Evolutionary conservation across 306 rosid species (phyloP), one percentile per base, ranked within the genome.

Genomic region (Castanea mollissima): DNA sequence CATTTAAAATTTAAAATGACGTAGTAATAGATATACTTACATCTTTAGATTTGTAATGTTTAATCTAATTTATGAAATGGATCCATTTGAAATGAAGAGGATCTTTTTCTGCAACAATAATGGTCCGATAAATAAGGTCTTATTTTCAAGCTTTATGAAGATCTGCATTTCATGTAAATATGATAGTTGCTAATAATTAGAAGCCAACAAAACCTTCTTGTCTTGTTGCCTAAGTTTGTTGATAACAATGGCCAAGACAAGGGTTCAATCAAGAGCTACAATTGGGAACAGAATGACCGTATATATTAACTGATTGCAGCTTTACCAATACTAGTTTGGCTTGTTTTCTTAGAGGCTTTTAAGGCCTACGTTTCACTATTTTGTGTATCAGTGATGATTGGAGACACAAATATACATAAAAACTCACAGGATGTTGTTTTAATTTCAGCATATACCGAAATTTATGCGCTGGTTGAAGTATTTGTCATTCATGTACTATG

Each of bases 381-480:
- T 49, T 49, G 54, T 49, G 54, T 49, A 2, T 49, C 15, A 49
- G 15, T 12, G 54, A 12, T 49, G 54, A 59, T 31, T 64, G 41
- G 20, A 32, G 70, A 64, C 41, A 0, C 70, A 10, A 49, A 49
- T 49, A 31, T 31, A 31, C 46, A 31, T 6, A 64, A 64, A 10
- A 25, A 35, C 60, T 79, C 4, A 55, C 49, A 55, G 12, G 56
- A 20, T 64, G 62, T 69, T 57, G 62, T 59, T 64, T 65, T 54
- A 70, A 21, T 78, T 85, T 91, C 94, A 95, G 98, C 99, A 92
- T 79, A 92, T 92, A 83, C 98, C 98, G 12, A 84, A 83, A 80
- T 92, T 92, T 83, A 91, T 91, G 96, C 75, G 78, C 31, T 92
- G 99, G 99, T 71, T 95, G 86, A 95, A 95, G 90, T 91, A 92